Base-by-base conservation (phyloP, 2,329 filamentous ascomycete genomes). In the Hirsutella minnesotensis region DNA sequence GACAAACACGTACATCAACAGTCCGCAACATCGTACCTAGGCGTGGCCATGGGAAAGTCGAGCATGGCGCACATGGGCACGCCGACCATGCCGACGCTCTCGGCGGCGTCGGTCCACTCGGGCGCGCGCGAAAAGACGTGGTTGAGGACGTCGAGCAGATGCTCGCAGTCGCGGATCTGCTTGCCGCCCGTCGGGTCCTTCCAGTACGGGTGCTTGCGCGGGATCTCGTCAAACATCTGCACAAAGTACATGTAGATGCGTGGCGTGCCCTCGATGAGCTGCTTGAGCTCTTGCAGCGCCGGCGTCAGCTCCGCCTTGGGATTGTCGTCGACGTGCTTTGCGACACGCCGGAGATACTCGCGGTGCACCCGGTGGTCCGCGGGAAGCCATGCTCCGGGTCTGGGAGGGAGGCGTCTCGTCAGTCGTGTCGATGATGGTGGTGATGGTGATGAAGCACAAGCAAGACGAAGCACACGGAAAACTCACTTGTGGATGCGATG, bases 141-240 rank as follows among this genome's bases (percentile, higher is more conserved):
- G 54, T 85, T 83, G 40, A 86, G 65, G 9, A 84, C 67, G 19
- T 66, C 62, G 18, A 86, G 67, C 75, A 86, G 79, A 50, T 85
- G 77, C 5, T 70, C 44, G 51, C 82, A 83, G 60, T 83, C 72
- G 9, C 75, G 72, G 44, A 86, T 74, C 59, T 83, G 77, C 29
- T 65, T 69, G 42, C 69, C 65, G 2, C 79, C 80, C 1, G 73
- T 76, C 0, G 80, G 79, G 46, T 84, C 80, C 7, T 64, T 66
- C 45, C 59, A 55, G 59, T 86, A 86, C 0, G 74, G 73, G 16
- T 68, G 62, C 57, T 77, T 78, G 27, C 57, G 55, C 0, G 81
- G 81, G 18, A 85, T 66, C 60, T 86, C 77, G 24, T 74, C 66
- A 60, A 82, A 86, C 82, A 86, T 86, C 48, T 72, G 65, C 20